Evolutionary conservation across 768 basidiomycete species (phyloP).

Genomic region (Arthromyces matolae): DNA sequence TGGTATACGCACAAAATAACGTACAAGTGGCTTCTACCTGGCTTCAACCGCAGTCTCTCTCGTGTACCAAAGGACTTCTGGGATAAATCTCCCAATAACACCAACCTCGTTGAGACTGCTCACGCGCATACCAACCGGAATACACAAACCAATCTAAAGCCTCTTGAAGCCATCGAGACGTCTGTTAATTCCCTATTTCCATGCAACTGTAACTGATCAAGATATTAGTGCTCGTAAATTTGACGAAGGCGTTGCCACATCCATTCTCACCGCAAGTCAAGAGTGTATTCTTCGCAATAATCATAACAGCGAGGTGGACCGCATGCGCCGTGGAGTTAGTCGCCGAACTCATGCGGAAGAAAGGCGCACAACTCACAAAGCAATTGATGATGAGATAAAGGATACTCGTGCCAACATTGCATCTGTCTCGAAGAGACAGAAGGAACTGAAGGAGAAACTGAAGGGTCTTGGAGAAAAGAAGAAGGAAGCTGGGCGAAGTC

Average conservation of each 20-base stretch:
- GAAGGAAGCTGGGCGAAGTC: background rate
- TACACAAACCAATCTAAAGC: background rate
- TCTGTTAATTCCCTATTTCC: background rate
- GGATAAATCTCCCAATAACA: background rate
- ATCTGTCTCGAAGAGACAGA: background rate
- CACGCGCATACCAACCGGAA: background rate
- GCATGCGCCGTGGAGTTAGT: background rate
- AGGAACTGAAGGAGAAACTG: background rate
- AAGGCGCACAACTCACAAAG: background rate
- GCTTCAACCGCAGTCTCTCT: background rate
- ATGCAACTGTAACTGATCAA: background rate
- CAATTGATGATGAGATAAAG: background rate
- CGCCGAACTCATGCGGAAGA: background rate
- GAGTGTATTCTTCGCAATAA: background rate
- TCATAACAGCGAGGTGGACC: background rate
- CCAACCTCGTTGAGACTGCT: background rate
- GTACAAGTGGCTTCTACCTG: background rate
- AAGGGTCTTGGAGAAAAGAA: background rate
- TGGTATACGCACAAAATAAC: slow-evolving; percentile 2
- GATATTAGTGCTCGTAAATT: background rate
- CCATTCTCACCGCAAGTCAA: background rate
- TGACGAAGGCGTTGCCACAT: background rate
- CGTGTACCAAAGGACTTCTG: background rate
- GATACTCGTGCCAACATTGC: background rate
- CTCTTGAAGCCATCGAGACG: background rate